Evolutionary conservation across 2,329 filamentous ascomycete species (phyloP), one percentile per base, ranked within the genome.

Genomic region (Colletotrichum chlorophyti): DNA sequence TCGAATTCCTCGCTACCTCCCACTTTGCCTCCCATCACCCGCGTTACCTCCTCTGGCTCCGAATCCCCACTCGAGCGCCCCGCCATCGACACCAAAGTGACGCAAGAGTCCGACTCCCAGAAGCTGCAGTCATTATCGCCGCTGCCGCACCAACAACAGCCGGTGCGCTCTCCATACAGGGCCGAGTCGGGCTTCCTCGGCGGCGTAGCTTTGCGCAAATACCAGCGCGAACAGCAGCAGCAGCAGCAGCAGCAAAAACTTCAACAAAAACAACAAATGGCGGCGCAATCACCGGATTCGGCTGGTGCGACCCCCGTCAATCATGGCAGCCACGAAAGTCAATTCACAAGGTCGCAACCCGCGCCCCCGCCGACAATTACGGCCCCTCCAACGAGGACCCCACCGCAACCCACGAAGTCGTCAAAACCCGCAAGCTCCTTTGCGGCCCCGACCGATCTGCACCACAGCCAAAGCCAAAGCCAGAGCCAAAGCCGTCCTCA

Each of bases 191-290:
- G 79, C 11, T 86, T 86, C 64, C 80, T 86, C 46, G 83, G 83
- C 14, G 83, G 83, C 3, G 69, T 83, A 11, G 81, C 83, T 4
- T 68, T 85, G 57, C 73, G 76, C 62, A 83, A 85, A 42, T 80
- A 81, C 41, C 77, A 77, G 17, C 75, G 77, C 38, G 76, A 75
- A 14, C 63, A 65, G 38, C 70, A 72, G 38, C 34, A 69, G 37
- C 64, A 65, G 9, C 26, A 49, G 21, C 69, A 67, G 49, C 63
- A 46, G 10, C 59, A 58, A 24, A 65, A 65, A 38, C 15, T 46
- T 42, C 42, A 48, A 35, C 42, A 37, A 47, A 10, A 52, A 21
- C 27, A 64, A 61, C 23, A 55, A 38, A 59, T 59, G 55, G 35
- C 41, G 4, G 51, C 54, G 11, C 47, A 55, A 29, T 45, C 58